Evolutionary conservation across 257 asterid genomes (phyloP).

Genomic region (Ocimum tenuiflorum): DNA sequence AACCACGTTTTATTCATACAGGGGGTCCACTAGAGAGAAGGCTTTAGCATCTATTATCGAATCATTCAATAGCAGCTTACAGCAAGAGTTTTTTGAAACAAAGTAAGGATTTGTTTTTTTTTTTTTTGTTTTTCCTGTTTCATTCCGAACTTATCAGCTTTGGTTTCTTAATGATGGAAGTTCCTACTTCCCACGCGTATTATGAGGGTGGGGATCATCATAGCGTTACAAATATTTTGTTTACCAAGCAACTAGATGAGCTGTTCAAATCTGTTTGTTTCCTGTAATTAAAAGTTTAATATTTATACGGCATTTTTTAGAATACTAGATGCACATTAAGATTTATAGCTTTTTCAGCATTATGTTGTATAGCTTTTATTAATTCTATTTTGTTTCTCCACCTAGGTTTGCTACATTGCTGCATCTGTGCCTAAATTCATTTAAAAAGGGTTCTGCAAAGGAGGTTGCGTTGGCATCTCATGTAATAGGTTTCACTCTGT

Average conservation of each 20-base stretch:
- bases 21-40: constrained; percentile 88
- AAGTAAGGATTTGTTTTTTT: constrained; percentile 34
- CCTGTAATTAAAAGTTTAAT: neutral
- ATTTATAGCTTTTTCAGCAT: neutral
- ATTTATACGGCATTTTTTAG: neutral
- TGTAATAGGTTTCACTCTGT: constrained; percentile 50
- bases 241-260: neutral
- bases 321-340: neutral
- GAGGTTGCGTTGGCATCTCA: constrained; percentile 88
- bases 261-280: neutral
- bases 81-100: constrained; percentile 63
- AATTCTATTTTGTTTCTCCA: constrained; percentile 6
- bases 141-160: neutral
- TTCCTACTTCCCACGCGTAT: neutral
- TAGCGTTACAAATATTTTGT: neutral
- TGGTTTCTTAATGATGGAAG: neutral
- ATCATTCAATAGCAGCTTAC: constrained; percentile 63
- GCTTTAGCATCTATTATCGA: constrained; percentile 68
- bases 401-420: constrained; percentile 79
- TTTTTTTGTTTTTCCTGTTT: neutral
- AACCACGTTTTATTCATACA: constrained; percentile 12
- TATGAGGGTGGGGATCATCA: neutral
- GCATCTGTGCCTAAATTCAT: constrained; percentile 68
- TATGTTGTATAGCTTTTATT: constrained; percentile 6
- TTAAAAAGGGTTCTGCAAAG: constrained; percentile 82